Evolutionary conservation across 2,329 filamentous ascomycete species (phyloP), one percentile per base, ranked within the genome.

Genomic region (Nectriaceae sp.): DNA sequence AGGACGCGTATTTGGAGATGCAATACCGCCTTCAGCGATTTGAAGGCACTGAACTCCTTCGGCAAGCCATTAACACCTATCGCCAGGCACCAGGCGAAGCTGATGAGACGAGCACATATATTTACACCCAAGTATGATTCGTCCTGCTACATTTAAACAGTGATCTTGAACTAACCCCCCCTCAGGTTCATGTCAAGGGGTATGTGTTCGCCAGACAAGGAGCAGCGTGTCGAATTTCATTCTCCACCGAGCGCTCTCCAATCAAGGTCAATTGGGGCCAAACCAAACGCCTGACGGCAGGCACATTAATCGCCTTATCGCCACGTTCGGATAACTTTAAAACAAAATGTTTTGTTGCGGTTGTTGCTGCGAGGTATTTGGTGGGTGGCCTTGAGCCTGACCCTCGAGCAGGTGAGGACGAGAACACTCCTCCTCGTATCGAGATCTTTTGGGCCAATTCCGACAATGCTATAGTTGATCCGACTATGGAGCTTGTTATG

Each of bases 21-120:
- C 89, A 95, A 42, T 96, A 94, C 62, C 75, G 83, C 3, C 78
- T 96, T 2, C 75, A 90, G 6, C 79, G 91, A 3, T 88, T 90
- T 61, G 90, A 96, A 62, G 81, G 84, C 0, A 73, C 89, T 3
- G 80, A 87, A 11, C 79, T 85, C 1, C 74, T 96, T 1, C 80
- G 90, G 5, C 77, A 83, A 52, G 84, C 88, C 0, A 78, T 96
- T 1, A 69, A 72, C 0, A 68, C 75, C 11, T 78, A 88, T 46
- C 77, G 75, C 20, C 55, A 67, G 1, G 61, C 77, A 5, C 83
- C 85, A 0, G 90, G 95, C 48, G 75, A 75, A 0, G 60, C 75
- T 1, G 67, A 75, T 4, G 77, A 75, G 0, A 60, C 75, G 1
- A 67, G 75, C 4, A 77, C 82, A 0, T 82, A 79, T 4, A 76